These are phyloP conservation scores for Plasmodium inui DNA, from an alignment of 169 alveolate species.

Conservation along the genomic window DNA sequence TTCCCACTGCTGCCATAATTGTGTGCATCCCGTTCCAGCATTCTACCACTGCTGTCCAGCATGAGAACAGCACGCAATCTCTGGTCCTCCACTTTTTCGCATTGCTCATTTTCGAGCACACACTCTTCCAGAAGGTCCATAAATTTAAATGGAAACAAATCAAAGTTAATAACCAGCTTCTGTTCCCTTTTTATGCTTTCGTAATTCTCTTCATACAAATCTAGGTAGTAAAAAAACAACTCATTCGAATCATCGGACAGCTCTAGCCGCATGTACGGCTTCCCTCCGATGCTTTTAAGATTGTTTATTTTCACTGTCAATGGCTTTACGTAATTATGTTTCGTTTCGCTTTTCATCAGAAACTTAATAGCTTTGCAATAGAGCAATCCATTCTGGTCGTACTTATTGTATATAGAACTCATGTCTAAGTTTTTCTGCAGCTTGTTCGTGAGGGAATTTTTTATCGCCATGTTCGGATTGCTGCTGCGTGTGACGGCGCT, in stretches of 20 bases:
- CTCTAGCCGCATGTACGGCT: conserved; percentile 57
- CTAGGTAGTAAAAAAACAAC: conserved; percentile 57
- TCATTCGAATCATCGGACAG: conserved; percentile 60
- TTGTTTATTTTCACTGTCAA: conserved; percentile 48
- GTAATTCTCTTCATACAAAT: conserved; percentile 66
- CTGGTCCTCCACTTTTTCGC: conserved; percentile 53
- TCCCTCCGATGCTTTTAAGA: conserved; percentile 22
- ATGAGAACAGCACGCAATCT: conserved; percentile 55
- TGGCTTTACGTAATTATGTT: conserved; percentile 5
- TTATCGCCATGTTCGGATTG: background rate
- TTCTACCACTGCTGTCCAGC: background rate
- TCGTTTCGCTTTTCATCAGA: conserved; percentile 20
- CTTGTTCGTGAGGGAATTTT: background rate
- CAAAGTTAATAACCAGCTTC: conserved; percentile 54
- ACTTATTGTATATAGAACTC: conserved; percentile 60
- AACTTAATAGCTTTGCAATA: conserved; percentile 49
- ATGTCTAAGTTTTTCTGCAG: conserved; percentile 21
- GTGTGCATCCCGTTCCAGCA: background rate
- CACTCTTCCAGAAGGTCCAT: conserved; percentile 66
- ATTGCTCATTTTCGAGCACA: conserved; percentile 43
- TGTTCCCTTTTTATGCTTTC: conserved; percentile 70
- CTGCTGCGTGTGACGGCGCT: background rate
- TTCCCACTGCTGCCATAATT: background rate
- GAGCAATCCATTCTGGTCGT: conserved; percentile 61
- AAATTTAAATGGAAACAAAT: conserved; percentile 71